phyloP scores from a whole-genome alignment of 2,329 filamentous ascomycete genomes.

The Bipolaris oryzae region DNA sequence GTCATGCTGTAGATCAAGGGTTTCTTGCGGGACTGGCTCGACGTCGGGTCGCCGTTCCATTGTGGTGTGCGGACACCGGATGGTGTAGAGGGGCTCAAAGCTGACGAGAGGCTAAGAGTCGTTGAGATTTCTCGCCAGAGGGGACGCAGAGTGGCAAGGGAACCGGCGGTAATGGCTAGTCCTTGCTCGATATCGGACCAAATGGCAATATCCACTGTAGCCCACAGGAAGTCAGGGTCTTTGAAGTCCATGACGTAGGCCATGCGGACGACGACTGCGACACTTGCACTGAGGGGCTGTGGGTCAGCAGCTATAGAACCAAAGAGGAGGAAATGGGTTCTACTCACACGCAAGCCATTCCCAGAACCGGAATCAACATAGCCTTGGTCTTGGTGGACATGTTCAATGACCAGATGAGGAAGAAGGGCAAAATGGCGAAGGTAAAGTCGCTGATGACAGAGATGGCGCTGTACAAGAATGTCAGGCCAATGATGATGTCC shows the following conservation, averaged over 20 bases:
- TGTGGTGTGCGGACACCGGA: constrained; percentile 27
- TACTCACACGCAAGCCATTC: constrained; percentile 58
- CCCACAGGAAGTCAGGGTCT: constrained; percentile 44
- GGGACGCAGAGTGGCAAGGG: constrained; percentile 46
- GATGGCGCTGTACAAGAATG: constrained; percentile 56
- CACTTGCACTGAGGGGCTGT: constrained; percentile 35
- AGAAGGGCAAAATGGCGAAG: constrained; percentile 58
- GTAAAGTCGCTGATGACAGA: constrained; percentile 57
- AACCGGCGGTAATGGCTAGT: constrained; percentile 46
- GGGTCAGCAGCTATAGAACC: background rate
- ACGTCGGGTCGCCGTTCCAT: constrained; percentile 19
- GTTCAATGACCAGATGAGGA: constrained; percentile 59
- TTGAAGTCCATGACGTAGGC: constrained; percentile 45
- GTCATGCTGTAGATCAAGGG: constrained; percentile 31
- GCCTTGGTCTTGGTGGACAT: constrained; percentile 57
- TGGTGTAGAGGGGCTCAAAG: constrained; percentile 15
- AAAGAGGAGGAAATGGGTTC: too few species aligned
- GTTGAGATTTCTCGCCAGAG: constrained; percentile 38
- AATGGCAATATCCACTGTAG: constrained; percentile 46
- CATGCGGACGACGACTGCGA: constrained; percentile 45
- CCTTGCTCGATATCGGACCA: constrained; percentile 48
- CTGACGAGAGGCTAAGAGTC: constrained; percentile 29
- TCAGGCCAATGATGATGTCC: constrained; percentile 51
- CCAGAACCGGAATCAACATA: constrained; percentile 55
- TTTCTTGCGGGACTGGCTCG: constrained; percentile 22